These are phyloP conservation scores for Epicoccum sorghinum DNA, from an alignment of 2,329 filamentous ascomycete genomes.

Conservation along the genomic window DNA sequence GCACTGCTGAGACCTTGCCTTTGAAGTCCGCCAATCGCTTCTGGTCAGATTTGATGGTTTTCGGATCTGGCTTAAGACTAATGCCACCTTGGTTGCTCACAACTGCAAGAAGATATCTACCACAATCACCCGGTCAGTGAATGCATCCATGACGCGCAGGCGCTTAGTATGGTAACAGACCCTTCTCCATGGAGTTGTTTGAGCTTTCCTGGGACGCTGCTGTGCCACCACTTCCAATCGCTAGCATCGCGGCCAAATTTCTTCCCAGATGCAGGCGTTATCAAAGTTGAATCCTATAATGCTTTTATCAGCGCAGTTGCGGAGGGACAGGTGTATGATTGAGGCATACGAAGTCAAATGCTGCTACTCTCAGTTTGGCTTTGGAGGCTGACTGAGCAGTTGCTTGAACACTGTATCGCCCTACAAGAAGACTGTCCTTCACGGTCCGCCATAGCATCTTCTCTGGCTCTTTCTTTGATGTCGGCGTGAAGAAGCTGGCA, in stretches of 20 bases:
- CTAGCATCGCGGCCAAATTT: conserved; percentile 71
- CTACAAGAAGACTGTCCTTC: conserved; percentile 76
- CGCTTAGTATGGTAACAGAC: conserved; percentile 47
- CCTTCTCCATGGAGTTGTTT: conserved; percentile 73
- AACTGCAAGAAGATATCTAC: conserved; percentile 75
- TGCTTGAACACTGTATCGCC: conserved; percentile 64
- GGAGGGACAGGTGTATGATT: no score
- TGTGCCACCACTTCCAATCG: conserved; percentile 97
- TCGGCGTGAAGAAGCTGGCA: conserved; percentile 85
- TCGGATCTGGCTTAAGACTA: conserved; percentile 74
- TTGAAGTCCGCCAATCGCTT: conserved; percentile 82
- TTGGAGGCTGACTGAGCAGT: conserved; percentile 18
- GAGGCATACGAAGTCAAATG: conserved; percentile 48
- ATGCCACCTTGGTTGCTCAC: conserved; percentile 90
- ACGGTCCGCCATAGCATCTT: conserved; percentile 71
- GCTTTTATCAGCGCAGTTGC: conserved; percentile 12
- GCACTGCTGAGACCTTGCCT: conserved; percentile 72
- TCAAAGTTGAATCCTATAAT: conserved; percentile 81
- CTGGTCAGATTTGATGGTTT: conserved; percentile 69
- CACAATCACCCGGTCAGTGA: conserved; percentile 10
- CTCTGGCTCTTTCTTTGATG: conserved; percentile 82
- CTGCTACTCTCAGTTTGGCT: conserved; percentile 41
- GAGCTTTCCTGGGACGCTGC: conserved; percentile 69
- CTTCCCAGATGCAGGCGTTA: conserved; percentile 80
- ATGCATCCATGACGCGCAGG: neutral